A percentile compares a stretch with the other conserved stretches of the same genome.
Conservation (phyloP, 805 yeast genomes). For the Kodamaea nitidulidarum region DNA sequence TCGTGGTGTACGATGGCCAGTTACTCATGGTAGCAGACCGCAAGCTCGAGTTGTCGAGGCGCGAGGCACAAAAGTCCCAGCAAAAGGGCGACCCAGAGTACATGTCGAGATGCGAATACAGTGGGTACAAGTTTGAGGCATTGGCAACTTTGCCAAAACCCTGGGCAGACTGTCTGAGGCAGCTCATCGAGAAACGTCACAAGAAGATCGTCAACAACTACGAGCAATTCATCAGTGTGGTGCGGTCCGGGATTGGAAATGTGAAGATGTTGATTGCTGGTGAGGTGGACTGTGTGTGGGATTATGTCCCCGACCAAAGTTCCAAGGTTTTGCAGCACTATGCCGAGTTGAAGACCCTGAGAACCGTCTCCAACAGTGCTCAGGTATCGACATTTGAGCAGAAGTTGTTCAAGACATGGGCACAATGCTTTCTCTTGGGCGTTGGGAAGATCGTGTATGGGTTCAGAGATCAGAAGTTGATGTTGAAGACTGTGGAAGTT, state of each 20-base stretch:
- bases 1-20: constrained; percentile 72
- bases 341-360: constrained; percentile 76
- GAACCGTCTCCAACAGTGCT: constrained; percentile 49
- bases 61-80: constrained; percentile 20
- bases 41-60: constrained; percentile 32
- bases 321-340: constrained; percentile 62
- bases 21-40: constrained; percentile 55
- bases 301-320: constrained; percentile 54
- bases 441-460: constrained; percentile 80
- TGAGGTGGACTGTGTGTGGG: constrained; percentile 89
- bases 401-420: constrained; percentile 82
- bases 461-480: constrained; percentile 69
- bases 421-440: constrained; percentile 87
- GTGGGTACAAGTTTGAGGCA: constrained; percentile 85
- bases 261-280: constrained; percentile 71
- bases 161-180: constrained; percentile 64
- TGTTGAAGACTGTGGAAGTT: constrained; percentile 68
- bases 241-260: constrained; percentile 78
- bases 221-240: constrained; percentile 78
- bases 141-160: constrained; percentile 73
- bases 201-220: constrained; percentile 60
- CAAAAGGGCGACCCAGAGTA: constrained; percentile 17
- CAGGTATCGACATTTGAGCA: constrained; percentile 67
- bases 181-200: constrained; percentile 61
- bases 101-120: constrained; percentile 44